Evolutionary conservation across 192 early-diverging fungal genomes (phyloP).

Genomic region (Gonapodya sp.): DNA sequence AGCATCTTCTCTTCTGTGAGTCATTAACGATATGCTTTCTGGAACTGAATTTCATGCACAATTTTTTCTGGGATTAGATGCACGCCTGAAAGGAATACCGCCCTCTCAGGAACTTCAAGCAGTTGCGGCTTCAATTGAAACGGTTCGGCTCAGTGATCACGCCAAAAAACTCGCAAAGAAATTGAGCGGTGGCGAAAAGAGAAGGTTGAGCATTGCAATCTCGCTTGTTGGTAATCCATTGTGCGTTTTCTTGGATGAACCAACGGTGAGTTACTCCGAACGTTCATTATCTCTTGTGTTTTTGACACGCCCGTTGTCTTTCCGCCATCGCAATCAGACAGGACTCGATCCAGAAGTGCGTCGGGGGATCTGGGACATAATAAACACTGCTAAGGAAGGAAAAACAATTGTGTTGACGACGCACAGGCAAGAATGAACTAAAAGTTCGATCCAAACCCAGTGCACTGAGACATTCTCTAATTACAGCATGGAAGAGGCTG

Average conservation of each 20-base stretch:
- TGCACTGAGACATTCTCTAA: too few relatives aligned
- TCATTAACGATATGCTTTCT: too few relatives aligned
- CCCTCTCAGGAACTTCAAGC: conserved; percentile 30
- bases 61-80: too few relatives aligned
- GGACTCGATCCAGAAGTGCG: conserved; percentile 65
- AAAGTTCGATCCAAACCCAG: too few relatives aligned
- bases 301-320: background rate
- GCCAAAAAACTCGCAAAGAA: conserved; percentile 45
- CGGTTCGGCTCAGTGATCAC: conserved; percentile 44
- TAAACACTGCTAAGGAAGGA: conserved; percentile 41
- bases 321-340: conserved; percentile 24
- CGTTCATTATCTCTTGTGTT: background rate
- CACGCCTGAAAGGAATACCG: conserved; percentile 54
- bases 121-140: conserved; percentile 29
- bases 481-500: conserved; percentile 76
- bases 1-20: conserved; percentile 66
- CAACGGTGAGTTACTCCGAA: conserved; percentile 32
- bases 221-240: conserved; percentile 55
- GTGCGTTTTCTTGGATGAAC: conserved; percentile 70
- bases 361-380: conserved; percentile 64
- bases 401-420: conserved; percentile 61
- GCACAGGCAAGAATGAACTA: too few relatives aligned
- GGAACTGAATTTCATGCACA: too few relatives aligned
- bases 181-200: conserved; percentile 65
- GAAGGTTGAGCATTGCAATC: conserved; percentile 64